These are phyloP conservation scores for Xerocomellus intermedius DNA, from an alignment of 768 basidiomycete species.

Conservation along the genomic window DNA sequence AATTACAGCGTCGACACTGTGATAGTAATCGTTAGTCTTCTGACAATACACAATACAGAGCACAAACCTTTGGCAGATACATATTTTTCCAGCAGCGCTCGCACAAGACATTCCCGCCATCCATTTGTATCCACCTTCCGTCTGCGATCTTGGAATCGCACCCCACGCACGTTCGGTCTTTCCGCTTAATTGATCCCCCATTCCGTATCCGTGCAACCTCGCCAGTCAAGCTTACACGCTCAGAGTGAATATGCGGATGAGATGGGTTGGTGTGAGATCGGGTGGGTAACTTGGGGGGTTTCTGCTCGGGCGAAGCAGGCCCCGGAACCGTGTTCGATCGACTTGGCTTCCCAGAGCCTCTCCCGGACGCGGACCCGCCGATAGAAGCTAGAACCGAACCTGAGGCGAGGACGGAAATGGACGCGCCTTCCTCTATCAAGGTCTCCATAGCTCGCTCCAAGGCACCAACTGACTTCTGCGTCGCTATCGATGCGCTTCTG, in stretches of 20 bases:
- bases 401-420: constrained; percentile 35
- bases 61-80: constrained; percentile 84
- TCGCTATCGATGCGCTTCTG: constrained; percentile 29
- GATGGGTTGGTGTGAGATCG: constrained; percentile 53
- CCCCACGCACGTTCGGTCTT: constrained; percentile 54
- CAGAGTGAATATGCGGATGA: constrained; percentile 34
- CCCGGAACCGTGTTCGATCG: constrained; percentile 55
- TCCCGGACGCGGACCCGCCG: constrained; percentile 16
- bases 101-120: constrained; percentile 75
- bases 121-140: constrained; percentile 79
- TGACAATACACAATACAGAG: background rate
- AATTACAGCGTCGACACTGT: constrained; percentile 83
- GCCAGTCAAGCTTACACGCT: constrained; percentile 23
- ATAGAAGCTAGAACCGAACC: constrained; percentile 34
- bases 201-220: constrained; percentile 32
- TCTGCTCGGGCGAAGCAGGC: constrained; percentile 42
- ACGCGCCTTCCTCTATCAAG: constrained; percentile 44
- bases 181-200: constrained; percentile 35
- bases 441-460: constrained; percentile 52
- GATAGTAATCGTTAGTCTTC: background rate
- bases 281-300: constrained; percentile 52
- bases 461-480: constrained; percentile 37
- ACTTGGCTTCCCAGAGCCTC: constrained; percentile 31
- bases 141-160: constrained; percentile 73
- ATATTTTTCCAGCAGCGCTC: constrained; percentile 94